Evolutionary conservation across 495 filamentous ascomycete species (phyloP).

Genomic region (Aspergillus cavernicola): DNA sequence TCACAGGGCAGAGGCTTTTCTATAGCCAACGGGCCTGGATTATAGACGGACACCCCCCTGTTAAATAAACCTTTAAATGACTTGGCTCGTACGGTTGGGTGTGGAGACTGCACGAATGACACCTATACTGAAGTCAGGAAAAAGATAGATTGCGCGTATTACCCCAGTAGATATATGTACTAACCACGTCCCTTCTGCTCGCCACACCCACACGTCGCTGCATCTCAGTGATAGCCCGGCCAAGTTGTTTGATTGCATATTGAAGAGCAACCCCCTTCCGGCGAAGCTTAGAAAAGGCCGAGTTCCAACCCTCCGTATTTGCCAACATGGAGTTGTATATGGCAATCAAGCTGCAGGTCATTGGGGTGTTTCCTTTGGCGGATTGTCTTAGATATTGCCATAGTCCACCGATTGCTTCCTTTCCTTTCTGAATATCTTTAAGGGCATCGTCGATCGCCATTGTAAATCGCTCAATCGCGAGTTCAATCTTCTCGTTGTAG

Average conservation of each 20-base stretch:
- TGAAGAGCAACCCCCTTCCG: constrained; percentile 59
- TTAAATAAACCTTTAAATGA: constrained; percentile 21
- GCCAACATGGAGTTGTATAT: constrained; percentile 78
- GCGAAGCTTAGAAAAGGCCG: constrained; percentile 66
- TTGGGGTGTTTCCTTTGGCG: constrained; percentile 51
- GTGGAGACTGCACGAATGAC: constrained; percentile 20
- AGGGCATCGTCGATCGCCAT: constrained; percentile 68
- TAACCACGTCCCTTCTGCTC: constrained; percentile 57
- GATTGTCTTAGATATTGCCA: constrained; percentile 66
- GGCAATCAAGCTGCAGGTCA: constrained; percentile 46
- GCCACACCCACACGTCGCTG: constrained; percentile 69
- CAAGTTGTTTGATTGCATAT: constrained; percentile 59
- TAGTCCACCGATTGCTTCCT: constrained; percentile 72
- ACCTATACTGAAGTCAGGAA: constrained; percentile 14
- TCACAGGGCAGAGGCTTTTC: constrained; percentile 38
- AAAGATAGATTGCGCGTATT: not conserved
- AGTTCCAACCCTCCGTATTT: constrained; percentile 83
- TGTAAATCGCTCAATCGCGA: constrained; percentile 76
- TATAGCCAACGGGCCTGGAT: not conserved
- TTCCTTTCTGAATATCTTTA: constrained; percentile 73
- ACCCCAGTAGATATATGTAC: constrained; percentile 7
- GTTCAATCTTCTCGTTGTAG: constrained; percentile 88
- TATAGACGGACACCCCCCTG: constrained; percentile 2
- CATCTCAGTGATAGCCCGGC: constrained; percentile 69
- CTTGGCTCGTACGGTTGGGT: constrained; percentile 14